A percentile compares a stretch with the other conserved stretches of the same genome.
phyloP scores from a whole-genome alignment of 2,329 filamentous ascomycete genomes.

The Colletotrichum trifolii region DNA sequence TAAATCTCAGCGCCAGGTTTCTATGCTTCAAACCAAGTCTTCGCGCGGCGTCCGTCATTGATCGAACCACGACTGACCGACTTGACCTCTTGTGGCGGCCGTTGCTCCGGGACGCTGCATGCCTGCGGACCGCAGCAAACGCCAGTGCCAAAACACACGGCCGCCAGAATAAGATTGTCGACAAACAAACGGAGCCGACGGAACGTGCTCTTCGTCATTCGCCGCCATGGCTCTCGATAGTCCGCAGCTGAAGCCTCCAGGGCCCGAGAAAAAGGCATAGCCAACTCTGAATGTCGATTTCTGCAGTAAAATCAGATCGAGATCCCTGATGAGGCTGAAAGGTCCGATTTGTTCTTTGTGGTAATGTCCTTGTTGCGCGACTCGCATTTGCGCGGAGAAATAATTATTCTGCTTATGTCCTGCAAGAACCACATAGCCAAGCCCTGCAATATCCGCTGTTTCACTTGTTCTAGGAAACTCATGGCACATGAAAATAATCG shows the following conservation, averaged over 20 bases:
- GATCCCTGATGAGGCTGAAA: constrained; percentile 1
- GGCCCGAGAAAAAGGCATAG: constrained; percentile 6
- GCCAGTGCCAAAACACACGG: constrained; percentile 28
- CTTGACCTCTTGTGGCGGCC: constrained; percentile 25
- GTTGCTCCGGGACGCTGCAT: constrained; percentile 33
- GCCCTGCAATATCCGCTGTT: neutral
- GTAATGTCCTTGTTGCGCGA: neutral
- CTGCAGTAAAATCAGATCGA: constrained; percentile 18
- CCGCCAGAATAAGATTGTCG: constrained; percentile 27
- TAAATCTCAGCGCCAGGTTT: constrained; percentile 9
- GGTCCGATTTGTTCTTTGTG: neutral
- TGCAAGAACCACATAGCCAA: too few species aligned
- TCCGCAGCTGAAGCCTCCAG: constrained; percentile 1
- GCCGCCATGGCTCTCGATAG: neutral
- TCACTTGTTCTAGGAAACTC: neutral
- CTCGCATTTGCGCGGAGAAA: too few species aligned
- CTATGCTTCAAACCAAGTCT: constrained; percentile 4
- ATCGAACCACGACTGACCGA: constrained; percentile 18
- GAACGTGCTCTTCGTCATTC: constrained; percentile 33
- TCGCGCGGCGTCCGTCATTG: constrained; percentile 18
- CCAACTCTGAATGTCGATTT: neutral
- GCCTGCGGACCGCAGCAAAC: constrained; percentile 20
- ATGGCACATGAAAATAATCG: neutral
- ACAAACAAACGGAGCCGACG: constrained; percentile 32
- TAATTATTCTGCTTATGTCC: too few species aligned